A percentile compares a stretch with the other conserved stretches of the same genome.
Evolutionary conservation across 495 filamentous ascomycete genomes (phyloP).

Genomic region (Penicillium chermesinum): DNA sequence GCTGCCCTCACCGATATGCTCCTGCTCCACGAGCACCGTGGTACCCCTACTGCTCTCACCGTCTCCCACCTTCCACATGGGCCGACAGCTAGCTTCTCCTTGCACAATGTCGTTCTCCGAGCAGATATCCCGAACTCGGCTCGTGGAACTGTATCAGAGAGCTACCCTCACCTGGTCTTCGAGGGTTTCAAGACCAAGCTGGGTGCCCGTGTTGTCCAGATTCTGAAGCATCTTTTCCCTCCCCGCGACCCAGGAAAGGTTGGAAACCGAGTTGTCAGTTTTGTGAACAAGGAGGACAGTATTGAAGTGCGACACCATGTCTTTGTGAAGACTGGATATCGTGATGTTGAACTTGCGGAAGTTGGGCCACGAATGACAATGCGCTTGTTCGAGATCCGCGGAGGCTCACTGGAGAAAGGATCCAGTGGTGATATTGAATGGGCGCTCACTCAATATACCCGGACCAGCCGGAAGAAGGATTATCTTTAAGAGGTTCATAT

Average conservation of each 20-base stretch:
- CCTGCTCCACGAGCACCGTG: constrained; percentile 89
- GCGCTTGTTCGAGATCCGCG: constrained; percentile 88
- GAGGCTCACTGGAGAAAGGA: constrained; percentile 83
- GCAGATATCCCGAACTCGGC: constrained; percentile 87
- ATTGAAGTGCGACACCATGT: constrained; percentile 84
- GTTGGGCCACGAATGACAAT: constrained; percentile 96
- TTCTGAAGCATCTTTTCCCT: constrained; percentile 92
- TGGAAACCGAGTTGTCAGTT: constrained; percentile 86
- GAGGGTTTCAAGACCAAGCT: constrained; percentile 84
- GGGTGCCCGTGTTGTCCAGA: constrained; percentile 80
- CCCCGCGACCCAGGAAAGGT: constrained; percentile 78
- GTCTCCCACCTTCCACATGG: constrained; percentile 90
- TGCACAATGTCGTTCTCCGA: constrained; percentile 92
- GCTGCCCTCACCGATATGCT: constrained; percentile 79
- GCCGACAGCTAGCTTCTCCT: constrained; percentile 81
- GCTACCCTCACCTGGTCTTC: constrained; percentile 92
- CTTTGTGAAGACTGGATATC: constrained; percentile 77
- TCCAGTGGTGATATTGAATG: constrained; percentile 97
- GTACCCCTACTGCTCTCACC: constrained; percentile 85
- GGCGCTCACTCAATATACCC: constrained; percentile 90
- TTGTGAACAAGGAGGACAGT: constrained; percentile 90
- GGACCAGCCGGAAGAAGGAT: constrained; percentile 87
- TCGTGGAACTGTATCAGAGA: constrained; percentile 86
- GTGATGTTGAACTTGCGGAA: constrained; percentile 88
- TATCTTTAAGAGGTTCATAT: constrained; percentile 57